A percentile compares a stretch with the other conserved stretches of the same genome.
Conservation (phyloP, 129 eudicot species). For the Tagetes erecta region DNA sequence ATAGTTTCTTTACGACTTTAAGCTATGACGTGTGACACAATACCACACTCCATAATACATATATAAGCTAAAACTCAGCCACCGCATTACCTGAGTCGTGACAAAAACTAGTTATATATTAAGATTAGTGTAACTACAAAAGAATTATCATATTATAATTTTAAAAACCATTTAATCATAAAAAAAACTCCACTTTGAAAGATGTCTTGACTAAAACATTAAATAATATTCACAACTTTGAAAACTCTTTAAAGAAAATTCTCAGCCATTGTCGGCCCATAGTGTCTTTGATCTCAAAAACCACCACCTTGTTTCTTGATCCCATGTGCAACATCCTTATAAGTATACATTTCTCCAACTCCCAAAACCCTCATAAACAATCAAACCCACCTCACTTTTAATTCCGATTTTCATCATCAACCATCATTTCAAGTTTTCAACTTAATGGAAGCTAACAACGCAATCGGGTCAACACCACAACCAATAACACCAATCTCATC, state of each 20-base stretch:
- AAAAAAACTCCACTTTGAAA: no score
- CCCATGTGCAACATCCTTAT: background rate
- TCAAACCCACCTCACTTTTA: slow-evolving; percentile 9
- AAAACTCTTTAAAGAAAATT: background rate
- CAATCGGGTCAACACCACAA: background rate
- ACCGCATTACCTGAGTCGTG: no score
- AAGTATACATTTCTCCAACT: background rate
- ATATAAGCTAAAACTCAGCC: no score
- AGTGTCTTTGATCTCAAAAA: slow-evolving; percentile 11
- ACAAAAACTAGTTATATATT: no score
- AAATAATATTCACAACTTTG: background rate
- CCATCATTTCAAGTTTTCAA: background rate
- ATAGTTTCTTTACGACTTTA: no score
- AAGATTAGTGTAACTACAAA: no score
- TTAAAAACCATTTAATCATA: no score
- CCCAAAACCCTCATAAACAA: background rate
- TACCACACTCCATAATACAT: no score
- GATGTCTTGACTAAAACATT: background rate
- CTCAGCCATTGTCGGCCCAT: slow-evolving; percentile 18
- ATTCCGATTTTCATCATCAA: background rate
- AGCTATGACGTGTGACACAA: no score
- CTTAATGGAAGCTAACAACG: slow-evolving; percentile 19
- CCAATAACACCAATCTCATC: background rate
- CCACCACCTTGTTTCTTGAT: slow-evolving; percentile 26
- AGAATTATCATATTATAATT: no score